Evolutionary conservation across 495 filamentous ascomycete species (phyloP).

Genomic region (Barbatosphaeria neglecta): DNA sequence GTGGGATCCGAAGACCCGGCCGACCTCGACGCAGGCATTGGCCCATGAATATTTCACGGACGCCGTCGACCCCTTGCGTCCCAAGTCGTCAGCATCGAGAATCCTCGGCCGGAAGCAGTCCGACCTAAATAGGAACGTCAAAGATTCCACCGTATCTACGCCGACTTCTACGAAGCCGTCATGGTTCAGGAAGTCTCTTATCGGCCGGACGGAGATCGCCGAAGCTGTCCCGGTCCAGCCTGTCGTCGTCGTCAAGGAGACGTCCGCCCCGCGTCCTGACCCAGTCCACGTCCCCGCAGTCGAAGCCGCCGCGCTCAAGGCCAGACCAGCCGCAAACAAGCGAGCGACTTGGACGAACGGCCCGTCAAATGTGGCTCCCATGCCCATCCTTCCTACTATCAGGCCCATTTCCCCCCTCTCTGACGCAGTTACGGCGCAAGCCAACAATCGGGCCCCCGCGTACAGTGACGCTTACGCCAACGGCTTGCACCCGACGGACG

Average conservation of each 20-base stretch:
- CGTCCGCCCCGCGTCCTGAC: conserved; percentile 35
- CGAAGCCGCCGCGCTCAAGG: conserved; percentile 42
- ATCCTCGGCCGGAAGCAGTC: conserved; percentile 81
- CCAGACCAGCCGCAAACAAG: conserved; percentile 52
- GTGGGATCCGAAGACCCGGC: conserved; percentile 94
- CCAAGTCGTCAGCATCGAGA: conserved; percentile 80
- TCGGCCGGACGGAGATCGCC: conserved; percentile 44
- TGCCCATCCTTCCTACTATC: conserved; percentile 95
- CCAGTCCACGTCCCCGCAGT: conserved; percentile 46
- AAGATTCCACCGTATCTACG: conserved; percentile 52
- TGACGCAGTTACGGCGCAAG: conserved; percentile 84
- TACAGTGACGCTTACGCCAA: conserved; percentile 34
- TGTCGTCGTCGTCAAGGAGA: conserved; percentile 9
- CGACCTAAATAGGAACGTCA: conserved; percentile 52
- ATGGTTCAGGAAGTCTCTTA: conserved; percentile 92
- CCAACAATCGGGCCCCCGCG: conserved; percentile 36
- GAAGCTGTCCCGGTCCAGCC: conserved; percentile 21
- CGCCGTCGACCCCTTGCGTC: conserved; percentile 82
- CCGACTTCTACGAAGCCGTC: conserved; percentile 73
- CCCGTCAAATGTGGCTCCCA: conserved; percentile 73
- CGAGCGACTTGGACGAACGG: conserved; percentile 81
- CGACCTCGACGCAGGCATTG: conserved; percentile 88
- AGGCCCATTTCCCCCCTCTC: conserved; percentile 88
- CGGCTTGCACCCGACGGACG: conserved; percentile 31
- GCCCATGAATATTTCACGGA: conserved; percentile 94